Evolutionary conservation across 2,329 filamentous ascomycete species (phyloP), one percentile per base, ranked within the genome.

Genomic region (Scedosporium aurantiacum): DNA sequence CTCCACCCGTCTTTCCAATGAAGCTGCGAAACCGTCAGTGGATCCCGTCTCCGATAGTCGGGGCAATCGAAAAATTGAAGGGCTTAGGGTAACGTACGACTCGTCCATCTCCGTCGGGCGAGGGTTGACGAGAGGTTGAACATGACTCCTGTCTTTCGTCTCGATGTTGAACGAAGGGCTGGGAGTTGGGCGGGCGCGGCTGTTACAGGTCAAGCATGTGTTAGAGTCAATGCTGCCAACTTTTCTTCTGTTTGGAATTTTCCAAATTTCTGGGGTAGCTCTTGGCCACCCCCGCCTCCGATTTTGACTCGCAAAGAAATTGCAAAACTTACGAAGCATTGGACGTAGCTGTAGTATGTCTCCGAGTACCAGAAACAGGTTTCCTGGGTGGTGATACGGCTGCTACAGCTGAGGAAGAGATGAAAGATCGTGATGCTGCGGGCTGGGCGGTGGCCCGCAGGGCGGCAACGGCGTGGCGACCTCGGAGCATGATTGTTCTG

Each of bases 1-100:
- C 88, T 71, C 94, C 94, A 71, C 94, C 93, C 58, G 86, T 96
- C 82, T 92, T 93, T 65, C 93, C 93, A 70, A 97, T 91, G 75
- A 97, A 96, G 63, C 87, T 90, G 66, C 61, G 14, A 41, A 57
- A 61, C 47, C 1, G 58, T 60, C 58, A 60, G 58, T 27, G 16
- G 18, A 28, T 25, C 28, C n/a, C 10, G 47, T 25, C 23, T 32
- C 43, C 23, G 41, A 37, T 16, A n/a, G 21, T 28, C 58, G 47
- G 32, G 47, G 32, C 52, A 28, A 28, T 16, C 23, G 54, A 18
- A 32, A n/a, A 27, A 23, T 23, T n/a, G 28, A 41, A 10, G 28
- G 23, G 18, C 18, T 57, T 52, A 58, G 65, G 61, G 60, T 60
- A 60, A 80, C 87, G 67, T 86, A 91, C 87, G 89, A 91, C 73